phyloP scores from a whole-genome alignment of 176 grass and related monocot genomes.

The barley (Hordeum vulgare) region DNA sequence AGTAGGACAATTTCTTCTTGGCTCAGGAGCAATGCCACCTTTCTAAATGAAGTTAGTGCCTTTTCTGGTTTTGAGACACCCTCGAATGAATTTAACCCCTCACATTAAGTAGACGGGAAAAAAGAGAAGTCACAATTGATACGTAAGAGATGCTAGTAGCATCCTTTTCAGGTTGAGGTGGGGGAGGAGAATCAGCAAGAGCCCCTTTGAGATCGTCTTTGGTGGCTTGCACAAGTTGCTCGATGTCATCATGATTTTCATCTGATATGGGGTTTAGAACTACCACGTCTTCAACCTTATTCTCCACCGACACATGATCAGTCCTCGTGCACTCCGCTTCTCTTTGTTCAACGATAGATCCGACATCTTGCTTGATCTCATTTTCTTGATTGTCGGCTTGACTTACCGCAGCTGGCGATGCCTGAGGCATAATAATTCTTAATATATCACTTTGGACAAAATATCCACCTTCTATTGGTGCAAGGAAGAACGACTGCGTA shows the following conservation, averaged over 20 bases:
- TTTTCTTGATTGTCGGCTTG: slow-evolving; percentile 4
- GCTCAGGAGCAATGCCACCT: too few species aligned
- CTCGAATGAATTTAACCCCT: not conserved
- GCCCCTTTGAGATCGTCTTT: slow-evolving; percentile 32
- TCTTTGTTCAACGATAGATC: slow-evolving; percentile 14
- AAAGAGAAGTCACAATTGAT: slow-evolving; percentile 56
- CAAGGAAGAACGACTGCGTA: slow-evolving; percentile 81
- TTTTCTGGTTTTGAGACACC: too few species aligned
- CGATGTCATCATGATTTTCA: not conserved
- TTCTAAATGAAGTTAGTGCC: too few species aligned
- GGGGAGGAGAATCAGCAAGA: not conserved
- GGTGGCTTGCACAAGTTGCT: slow-evolving; percentile 10
- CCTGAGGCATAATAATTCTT: slow-evolving; percentile 35
- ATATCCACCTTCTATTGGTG: slow-evolving; percentile 79
- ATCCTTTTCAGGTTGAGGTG: slow-evolving; percentile 33
- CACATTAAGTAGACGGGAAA: not conserved
- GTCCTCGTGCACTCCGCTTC: not conserved
- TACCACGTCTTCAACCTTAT: not conserved
- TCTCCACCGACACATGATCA: not conserved
- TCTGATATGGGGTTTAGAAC: not conserved
- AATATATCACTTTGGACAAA: slow-evolving; percentile 78
- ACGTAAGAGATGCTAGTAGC: slow-evolving; percentile 67
- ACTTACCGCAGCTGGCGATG: not conserved
- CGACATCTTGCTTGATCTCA: slow-evolving; percentile 24
- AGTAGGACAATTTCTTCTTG: too few species aligned